phyloP scores from a whole-genome alignment of 495 filamentous ascomycete genomes.

The Rhypophila decipiens region DNA sequence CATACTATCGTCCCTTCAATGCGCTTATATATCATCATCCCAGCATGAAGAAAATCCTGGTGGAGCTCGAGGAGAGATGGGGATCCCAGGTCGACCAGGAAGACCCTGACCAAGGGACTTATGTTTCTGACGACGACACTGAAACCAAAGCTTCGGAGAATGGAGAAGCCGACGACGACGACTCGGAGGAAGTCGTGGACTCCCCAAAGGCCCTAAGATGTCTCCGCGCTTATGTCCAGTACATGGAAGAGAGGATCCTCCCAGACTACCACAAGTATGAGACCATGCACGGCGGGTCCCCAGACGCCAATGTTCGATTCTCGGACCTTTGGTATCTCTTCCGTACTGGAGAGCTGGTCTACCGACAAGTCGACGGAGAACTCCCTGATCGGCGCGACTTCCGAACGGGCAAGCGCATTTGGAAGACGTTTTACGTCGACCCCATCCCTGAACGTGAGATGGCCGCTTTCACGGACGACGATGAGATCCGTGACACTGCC shows the following conservation, averaged over 20 bases:
- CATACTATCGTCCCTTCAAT: slow-evolving; percentile 35
- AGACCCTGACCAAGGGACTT: slow-evolving; percentile 9
- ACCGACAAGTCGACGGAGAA: slow-evolving; percentile 21
- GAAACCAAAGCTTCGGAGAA: slow-evolving; percentile 10
- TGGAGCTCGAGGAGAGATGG: slow-evolving; percentile 31
- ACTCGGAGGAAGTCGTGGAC: slow-evolving; percentile 15
- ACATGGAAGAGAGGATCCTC: slow-evolving; percentile 30
- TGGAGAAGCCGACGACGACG: not conserved
- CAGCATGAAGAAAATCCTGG: slow-evolving; percentile 27
- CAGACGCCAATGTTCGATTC: slow-evolving; percentile 20
- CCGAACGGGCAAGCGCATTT: slow-evolving; percentile 28
- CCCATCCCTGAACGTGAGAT: not conserved
- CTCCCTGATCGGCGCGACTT: slow-evolving; percentile 9
- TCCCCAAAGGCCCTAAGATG: slow-evolving; percentile 24
- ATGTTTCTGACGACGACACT: slow-evolving; percentile 15
- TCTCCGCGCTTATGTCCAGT: slow-evolving; percentile 30
- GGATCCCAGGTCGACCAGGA: slow-evolving; percentile 24
- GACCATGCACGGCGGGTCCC: slow-evolving; percentile 9
- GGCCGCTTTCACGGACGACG: not conserved
- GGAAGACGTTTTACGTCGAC: slow-evolving; percentile 3
- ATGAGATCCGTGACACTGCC: slow-evolving; percentile 5
- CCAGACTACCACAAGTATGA: slow-evolving; percentile 20
- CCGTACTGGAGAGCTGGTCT: slow-evolving; percentile 28
- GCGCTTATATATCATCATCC: slow-evolving; percentile 32
- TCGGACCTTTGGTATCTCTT: slow-evolving; percentile 35